These are phyloP conservation scores for Podaxis sp. DNA, from an alignment of 768 basidiomycete genomes.

Conservation along the genomic window DNA sequence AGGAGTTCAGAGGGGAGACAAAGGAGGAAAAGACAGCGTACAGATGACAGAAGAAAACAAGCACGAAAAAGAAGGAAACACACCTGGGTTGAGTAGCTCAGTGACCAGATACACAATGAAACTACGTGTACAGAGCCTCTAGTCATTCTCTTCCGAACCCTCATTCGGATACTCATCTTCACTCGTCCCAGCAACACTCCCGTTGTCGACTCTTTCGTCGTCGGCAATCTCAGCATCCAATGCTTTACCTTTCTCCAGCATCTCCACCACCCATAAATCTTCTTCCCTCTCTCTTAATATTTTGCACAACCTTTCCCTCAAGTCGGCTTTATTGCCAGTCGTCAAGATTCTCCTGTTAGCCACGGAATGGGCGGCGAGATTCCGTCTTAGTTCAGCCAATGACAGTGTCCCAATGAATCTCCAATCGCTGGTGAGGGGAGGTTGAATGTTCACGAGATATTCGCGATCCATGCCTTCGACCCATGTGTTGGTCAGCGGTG, in stretches of 20 bases:
- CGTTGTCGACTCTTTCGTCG: background rate
- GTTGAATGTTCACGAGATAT: conserved; percentile 45
- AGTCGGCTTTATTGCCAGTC: conserved; percentile 47
- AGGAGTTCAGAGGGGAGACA: background rate
- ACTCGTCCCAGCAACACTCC: background rate
- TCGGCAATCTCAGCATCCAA: background rate
- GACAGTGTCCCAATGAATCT: conserved; percentile 42
- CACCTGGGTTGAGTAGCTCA: background rate
- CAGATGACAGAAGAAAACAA: background rate
- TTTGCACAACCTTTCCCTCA: conserved; percentile 44
- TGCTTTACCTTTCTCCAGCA: conserved; percentile 21
- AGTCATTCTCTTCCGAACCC: background rate
- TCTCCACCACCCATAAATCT: conserved; percentile 52
- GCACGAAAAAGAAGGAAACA: background rate
- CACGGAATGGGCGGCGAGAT: conserved; percentile 55
- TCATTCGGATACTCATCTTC: background rate
- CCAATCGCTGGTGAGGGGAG: conserved; percentile 52
- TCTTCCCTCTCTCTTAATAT: conserved; percentile 46
- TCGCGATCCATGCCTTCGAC: conserved; percentile 42
- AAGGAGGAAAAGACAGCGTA: background rate
- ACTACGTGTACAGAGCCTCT: too few species aligned
- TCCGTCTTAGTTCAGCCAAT: conserved; percentile 48
- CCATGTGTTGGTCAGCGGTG: background rate
- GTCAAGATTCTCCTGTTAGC: conserved; percentile 44
- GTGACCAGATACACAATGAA: too few species aligned